Conservation (phyloP, 169 alveolate genomes). For the Theileria parva region DNA sequence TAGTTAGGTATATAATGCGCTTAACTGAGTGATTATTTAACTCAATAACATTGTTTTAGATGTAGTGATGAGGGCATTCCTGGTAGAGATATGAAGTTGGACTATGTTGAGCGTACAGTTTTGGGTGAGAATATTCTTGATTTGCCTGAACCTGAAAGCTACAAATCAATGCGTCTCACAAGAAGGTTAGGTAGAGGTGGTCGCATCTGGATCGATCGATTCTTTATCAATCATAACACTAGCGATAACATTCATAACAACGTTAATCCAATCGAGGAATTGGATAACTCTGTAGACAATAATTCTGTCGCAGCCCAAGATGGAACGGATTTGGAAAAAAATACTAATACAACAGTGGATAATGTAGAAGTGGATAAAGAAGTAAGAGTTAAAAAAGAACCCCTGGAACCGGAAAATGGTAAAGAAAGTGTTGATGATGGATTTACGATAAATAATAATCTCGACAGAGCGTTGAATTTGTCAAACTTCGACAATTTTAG, state of each 20-base stretch:
- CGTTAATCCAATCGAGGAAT: background rate
- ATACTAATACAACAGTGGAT: background rate
- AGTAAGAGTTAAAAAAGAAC: background rate
- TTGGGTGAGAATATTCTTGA: background rate
- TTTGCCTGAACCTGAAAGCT: conserved; percentile 43
- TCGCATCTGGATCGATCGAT: conserved; percentile 66
- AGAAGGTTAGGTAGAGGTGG: conserved; percentile 69
- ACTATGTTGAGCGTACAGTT: conserved; percentile 20
- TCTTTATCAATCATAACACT: background rate
- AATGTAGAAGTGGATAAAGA: background rate
- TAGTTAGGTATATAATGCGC: background rate
- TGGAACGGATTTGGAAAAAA: too few species aligned
- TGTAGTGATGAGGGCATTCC: conserved; percentile 4
- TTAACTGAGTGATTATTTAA: background rate
- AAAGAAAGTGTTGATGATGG: background rate
- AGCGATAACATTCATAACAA: background rate
- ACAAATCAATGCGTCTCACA: conserved; percentile 45
- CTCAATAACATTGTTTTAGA: background rate
- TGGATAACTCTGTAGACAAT: background rate
- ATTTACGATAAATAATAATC: conserved; percentile 14
- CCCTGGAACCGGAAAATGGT: background rate
- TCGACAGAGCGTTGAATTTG: conserved; percentile 26
- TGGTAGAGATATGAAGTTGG: conserved; percentile 5
- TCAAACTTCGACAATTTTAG: conserved; percentile 27
- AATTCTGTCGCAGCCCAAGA: background rate